Percentiles rank a stretch among this genome's conserved stretches.
Evolutionary conservation across 768 basidiomycete species (phyloP).

Genomic region (Serpula lacrymans): DNA sequence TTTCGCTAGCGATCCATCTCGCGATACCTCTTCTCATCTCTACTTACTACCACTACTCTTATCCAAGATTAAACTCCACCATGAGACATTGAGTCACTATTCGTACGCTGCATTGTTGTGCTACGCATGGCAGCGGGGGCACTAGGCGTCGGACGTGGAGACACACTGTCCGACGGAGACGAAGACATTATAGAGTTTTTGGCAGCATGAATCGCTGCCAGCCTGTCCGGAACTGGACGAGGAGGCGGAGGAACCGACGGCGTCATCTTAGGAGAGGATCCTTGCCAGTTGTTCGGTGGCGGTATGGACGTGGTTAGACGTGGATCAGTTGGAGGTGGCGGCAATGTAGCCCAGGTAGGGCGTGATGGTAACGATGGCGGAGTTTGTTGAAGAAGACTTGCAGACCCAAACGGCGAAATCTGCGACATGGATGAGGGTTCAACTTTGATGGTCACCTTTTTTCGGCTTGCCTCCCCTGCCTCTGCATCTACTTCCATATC

Average conservation of each 20-base stretch:
- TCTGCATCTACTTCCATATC: constrained; percentile 6
- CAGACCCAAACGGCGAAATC: no score
- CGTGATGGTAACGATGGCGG: neutral
- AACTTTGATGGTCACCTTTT: constrained; percentile 1
- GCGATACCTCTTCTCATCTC: no score
- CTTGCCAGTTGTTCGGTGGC: no score
- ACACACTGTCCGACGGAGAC: no score
- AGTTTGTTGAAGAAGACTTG: neutral
- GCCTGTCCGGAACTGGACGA: constrained; percentile 15
- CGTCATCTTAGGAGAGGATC: neutral
- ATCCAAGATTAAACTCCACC: no score
- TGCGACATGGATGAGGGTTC: neutral
- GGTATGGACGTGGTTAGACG: neutral
- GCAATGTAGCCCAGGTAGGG: neutral
- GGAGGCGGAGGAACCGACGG: constrained; percentile 14
- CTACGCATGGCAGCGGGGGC: constrained; percentile 7
- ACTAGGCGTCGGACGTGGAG: constrained; percentile 5
- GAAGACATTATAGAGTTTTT: constrained; percentile 11
- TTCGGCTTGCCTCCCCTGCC: constrained; percentile 15
- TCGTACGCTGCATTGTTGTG: no score
- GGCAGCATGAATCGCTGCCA: constrained; percentile 11
- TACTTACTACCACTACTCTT: no score
- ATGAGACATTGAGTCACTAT: no score
- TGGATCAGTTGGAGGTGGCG: neutral
- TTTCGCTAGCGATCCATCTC: no score